Evolutionary conservation across 495 filamentous ascomycete species (phyloP), one percentile per base, ranked within the genome.

Genomic region (Aspergillus campestris): DNA sequence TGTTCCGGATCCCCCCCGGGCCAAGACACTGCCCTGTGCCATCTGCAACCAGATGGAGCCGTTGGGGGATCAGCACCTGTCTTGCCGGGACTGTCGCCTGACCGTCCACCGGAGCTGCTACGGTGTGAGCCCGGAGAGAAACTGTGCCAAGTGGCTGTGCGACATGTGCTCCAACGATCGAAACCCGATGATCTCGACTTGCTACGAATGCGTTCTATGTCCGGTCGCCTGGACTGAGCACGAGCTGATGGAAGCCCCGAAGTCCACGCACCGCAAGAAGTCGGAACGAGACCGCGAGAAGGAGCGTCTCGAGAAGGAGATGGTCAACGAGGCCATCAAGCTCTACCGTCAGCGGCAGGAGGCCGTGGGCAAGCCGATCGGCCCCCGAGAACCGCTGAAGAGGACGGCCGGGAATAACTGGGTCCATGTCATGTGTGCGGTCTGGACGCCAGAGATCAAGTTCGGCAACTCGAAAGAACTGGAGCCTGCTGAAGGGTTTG

Each of bases 151-250:
- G 64, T 98, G 92, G 92, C 74, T 86, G 13, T 98, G 92, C 64
- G 92, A 98, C 64, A 91, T 86, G 79, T 98, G 92, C 67, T 71
- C 80, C 9, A 98, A 98, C 58, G 92, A 98, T 55, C 85, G 87
- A 54, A 87, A 78, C 48, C 88, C 88, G 3, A 78, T 83, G 49
- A 81, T 92, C 14, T 94, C 90, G 15, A 90, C 89, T 41, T 75
- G 80, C 57, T 97, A 98, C 61, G 83, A 91, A 64, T 98, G 92
- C 62, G 82, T 94, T 33, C 71, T 97, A 12, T 98, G 92, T 53
- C 87, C 92, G 13, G 79, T 94, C 9, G 61, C 62, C 12, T 68
- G 74, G 49, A 88, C 80, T 0, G 81, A 87, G 37, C 80, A 86
- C 47, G 87, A 94, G 27, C 81, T 94, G 40, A 79, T 94, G 48